phyloP scores from a whole-genome alignment of 148 eudicot genomes.

The Cornus controversa region DNA sequence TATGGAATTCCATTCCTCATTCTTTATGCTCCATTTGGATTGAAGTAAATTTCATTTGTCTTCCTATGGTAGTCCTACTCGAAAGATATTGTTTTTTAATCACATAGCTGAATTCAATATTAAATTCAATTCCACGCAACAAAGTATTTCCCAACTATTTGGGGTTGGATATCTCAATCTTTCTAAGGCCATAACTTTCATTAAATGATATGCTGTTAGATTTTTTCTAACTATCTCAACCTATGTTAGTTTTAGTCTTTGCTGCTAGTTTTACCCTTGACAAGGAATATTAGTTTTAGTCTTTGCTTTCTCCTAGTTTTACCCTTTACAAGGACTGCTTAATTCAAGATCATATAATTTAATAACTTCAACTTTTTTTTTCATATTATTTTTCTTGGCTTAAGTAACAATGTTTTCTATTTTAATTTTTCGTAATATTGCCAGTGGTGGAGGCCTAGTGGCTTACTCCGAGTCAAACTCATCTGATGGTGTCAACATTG shows the following conservation, averaged over 20 bases:
- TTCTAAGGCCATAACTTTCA: too few relatives aligned
- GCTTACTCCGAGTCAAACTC: constrained; percentile 58
- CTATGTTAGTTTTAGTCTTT: too few relatives aligned
- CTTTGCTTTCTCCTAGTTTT: too few relatives aligned
- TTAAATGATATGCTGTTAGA: too few relatives aligned
- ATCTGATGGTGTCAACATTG: constrained; percentile 25
- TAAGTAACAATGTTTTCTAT: not conserved
- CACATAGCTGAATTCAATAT: not conserved
- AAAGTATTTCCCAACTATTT: too few relatives aligned
- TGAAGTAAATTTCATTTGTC: not conserved
- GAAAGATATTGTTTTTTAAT: not conserved
- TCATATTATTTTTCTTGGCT: not conserved
- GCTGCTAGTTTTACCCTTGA: too few relatives aligned
- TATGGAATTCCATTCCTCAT: not conserved
- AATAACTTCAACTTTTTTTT: not conserved
- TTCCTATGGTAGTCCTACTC: not conserved
- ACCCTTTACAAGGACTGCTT: too few relatives aligned
- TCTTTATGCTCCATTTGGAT: not conserved
- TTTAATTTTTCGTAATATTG: not conserved
- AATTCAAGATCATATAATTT: not conserved
- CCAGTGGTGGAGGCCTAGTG: constrained; percentile 65
- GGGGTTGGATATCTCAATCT: too few relatives aligned
- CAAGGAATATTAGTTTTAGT: too few relatives aligned
- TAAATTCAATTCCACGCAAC: too few relatives aligned
- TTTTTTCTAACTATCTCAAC: too few relatives aligned